Percentiles rank a stretch among this genome's conserved stretches.
Evolutionary conservation across 2,329 filamentous ascomycete species (phyloP).

Genomic region (Plectosphaerella sp.): DNA sequence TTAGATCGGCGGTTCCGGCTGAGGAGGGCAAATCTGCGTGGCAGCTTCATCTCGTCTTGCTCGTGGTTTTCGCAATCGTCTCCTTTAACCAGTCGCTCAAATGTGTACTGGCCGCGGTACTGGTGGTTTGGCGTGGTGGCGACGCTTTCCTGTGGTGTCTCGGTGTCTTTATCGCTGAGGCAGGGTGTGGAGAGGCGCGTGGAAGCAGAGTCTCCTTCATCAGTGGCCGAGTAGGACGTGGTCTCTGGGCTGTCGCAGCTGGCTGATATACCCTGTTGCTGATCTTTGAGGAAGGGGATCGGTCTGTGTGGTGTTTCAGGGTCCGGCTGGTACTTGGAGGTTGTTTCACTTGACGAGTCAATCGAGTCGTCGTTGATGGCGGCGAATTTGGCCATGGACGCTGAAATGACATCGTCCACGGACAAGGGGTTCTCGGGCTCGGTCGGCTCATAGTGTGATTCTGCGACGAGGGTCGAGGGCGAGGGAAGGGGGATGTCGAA

Average conservation of each 20-base stretch:
- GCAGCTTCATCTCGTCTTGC: background rate
- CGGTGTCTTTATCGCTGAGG: slow-evolving; percentile 12
- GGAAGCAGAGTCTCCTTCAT: slow-evolving; percentile 12
- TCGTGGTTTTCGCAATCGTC: background rate
- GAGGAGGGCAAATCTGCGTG: slow-evolving; percentile 1
- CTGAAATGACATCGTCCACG: background rate
- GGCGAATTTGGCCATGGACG: background rate
- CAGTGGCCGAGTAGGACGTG: slow-evolving; percentile 5
- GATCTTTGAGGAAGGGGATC: background rate
- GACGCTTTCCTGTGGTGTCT: slow-evolving; percentile 14
- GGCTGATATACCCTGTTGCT: slow-evolving; percentile 4
- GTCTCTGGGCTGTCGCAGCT: slow-evolving; percentile 1
- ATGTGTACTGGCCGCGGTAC: slow-evolving; percentile 2
- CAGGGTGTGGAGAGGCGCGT: slow-evolving; percentile 14
- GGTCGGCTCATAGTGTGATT: background rate
- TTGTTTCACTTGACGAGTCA: background rate
- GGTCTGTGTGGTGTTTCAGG: background rate
- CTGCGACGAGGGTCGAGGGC: background rate
- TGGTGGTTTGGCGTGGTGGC: slow-evolving; percentile 11
- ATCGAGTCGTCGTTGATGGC: background rate
- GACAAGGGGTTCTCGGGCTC: background rate
- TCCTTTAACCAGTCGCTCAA: slow-evolving; percentile 2
- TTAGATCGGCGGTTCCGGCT: background rate
- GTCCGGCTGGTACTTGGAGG: background rate
- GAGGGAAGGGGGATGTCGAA: background rate